Evolutionary conservation across 83 land plant species (phyloP).

Genomic region (Thuja plicata): DNA sequence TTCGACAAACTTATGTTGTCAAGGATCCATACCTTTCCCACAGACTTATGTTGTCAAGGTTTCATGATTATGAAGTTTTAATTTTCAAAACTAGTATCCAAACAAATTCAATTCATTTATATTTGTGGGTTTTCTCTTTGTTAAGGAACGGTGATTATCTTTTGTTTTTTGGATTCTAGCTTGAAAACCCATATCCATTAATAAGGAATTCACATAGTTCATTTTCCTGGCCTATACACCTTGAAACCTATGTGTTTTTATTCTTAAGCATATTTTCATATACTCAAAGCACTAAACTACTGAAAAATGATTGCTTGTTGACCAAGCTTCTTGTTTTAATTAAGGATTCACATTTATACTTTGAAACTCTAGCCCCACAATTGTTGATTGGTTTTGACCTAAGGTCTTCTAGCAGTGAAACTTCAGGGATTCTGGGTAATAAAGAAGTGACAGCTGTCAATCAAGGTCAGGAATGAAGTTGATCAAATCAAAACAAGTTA

Average conservation of each 20-base stretch:
- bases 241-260: background rate
- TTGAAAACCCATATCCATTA: slow-evolving; percentile 21
- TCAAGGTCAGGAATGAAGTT: slow-evolving; percentile 40
- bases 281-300: background rate
- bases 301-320: background rate
- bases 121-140: background rate
- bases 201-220: background rate
- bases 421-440: slow-evolving; percentile 39
- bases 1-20: background rate
- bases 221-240: background rate
- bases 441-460: slow-evolving; percentile 75
- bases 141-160: background rate
- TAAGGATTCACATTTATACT: background rate
- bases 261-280: background rate
- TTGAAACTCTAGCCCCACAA: slow-evolving; percentile 28
- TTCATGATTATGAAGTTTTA: background rate
- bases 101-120: background rate
- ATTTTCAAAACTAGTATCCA: too few relatives aligned
- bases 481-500: background rate
- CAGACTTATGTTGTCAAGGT: background rate
- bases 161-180: background rate
- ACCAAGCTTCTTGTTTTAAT: background rate
- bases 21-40: background rate
- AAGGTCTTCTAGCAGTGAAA: slow-evolving; percentile 13
- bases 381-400: slow-evolving; percentile 86